Conservation (phyloP, 2,329 filamentous ascomycete genomes). For the Stagonosporopsis vannaccii region DNA sequence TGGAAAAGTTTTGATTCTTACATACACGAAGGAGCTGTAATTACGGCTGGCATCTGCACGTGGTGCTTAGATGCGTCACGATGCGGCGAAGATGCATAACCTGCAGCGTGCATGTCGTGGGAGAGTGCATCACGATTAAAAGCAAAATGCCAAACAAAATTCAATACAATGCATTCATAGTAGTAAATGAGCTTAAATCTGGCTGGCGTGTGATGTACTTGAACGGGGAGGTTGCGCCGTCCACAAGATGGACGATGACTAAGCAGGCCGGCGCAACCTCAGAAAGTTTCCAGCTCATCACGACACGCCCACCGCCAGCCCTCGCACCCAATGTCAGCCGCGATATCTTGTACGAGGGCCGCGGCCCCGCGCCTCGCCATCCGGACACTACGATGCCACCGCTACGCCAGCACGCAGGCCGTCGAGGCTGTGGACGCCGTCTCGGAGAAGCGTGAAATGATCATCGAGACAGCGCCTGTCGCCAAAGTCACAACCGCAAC, state of each 20-base stretch:
- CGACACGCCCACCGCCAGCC: constrained; percentile 20
- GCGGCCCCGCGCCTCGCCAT: constrained; percentile 31
- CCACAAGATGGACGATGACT: constrained; percentile 2
- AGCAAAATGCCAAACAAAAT: constrained; percentile 5
- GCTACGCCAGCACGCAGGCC: constrained; percentile 31
- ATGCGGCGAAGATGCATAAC: neutral
- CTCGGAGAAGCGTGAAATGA: constrained; percentile 14
- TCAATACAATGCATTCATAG: neutral
- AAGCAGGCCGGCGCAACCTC: constrained; percentile 8
- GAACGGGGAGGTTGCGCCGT: neutral
- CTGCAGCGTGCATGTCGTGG: neutral
- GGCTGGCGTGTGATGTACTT: neutral
- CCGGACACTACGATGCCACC: constrained; percentile 25
- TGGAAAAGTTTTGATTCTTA: constrained; percentile 32
- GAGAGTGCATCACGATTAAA: neutral
- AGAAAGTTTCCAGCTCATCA: constrained; percentile 33
- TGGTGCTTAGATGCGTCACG: constrained; percentile 1
- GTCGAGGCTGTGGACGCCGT: constrained; percentile 21
- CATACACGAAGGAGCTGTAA: constrained; percentile 6
- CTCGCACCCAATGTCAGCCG: constrained; percentile 62
- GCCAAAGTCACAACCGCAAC: constrained; percentile 3
- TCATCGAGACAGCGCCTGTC: constrained; percentile 16
- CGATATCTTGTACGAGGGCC: constrained; percentile 67
- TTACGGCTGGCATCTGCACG: constrained; percentile 7
- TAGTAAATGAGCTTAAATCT: neutral